Evolutionary conservation across 1,284 basidiomycete genomes (phyloP).

Genomic region (Sanghuangporus weigelae): DNA sequence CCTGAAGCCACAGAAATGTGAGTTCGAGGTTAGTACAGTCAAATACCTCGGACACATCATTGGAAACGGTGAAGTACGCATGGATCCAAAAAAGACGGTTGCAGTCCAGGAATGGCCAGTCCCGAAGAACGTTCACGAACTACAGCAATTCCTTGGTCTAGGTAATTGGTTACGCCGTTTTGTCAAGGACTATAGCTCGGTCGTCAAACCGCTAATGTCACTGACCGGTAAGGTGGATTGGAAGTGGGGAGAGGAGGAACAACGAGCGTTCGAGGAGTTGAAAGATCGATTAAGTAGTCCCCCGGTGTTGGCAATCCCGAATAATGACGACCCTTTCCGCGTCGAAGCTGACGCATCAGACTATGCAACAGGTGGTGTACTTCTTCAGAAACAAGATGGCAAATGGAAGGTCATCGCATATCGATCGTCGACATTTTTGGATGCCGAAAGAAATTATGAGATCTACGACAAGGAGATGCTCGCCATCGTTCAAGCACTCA

Average conservation of each 20-base stretch:
- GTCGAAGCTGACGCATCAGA: not conserved
- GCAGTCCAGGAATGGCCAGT: too few species aligned
- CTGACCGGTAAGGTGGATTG: not conserved
- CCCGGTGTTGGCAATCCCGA: not conserved
- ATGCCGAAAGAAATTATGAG: constrained; percentile 32
- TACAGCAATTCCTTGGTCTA: constrained; percentile 22
- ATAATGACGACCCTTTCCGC: not conserved
- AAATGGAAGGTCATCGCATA: constrained; percentile 18
- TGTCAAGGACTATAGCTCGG: constrained; percentile 9
- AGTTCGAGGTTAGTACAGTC: too few species aligned
- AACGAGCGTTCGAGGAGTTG: not conserved
- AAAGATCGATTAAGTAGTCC: not conserved
- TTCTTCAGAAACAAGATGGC: not conserved
- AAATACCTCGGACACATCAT: not conserved
- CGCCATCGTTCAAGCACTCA: constrained; percentile 23
- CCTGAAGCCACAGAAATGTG: too few species aligned
- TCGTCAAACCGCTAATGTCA: not conserved
- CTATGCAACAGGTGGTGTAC: too few species aligned
- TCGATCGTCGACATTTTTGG: constrained; percentile 23
- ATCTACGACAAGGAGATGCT: constrained; percentile 36
- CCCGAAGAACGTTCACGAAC: constrained; percentile 18
- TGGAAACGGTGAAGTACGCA: not conserved
- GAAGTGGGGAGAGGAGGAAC: not conserved
- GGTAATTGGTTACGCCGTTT: constrained; percentile 22
- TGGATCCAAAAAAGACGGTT: constrained; percentile 21